Percentiles rank a stretch among this genome's conserved stretches.
phyloP scores from a whole-genome alignment of 345 rosid species.

The Salix koriyanagi region DNA sequence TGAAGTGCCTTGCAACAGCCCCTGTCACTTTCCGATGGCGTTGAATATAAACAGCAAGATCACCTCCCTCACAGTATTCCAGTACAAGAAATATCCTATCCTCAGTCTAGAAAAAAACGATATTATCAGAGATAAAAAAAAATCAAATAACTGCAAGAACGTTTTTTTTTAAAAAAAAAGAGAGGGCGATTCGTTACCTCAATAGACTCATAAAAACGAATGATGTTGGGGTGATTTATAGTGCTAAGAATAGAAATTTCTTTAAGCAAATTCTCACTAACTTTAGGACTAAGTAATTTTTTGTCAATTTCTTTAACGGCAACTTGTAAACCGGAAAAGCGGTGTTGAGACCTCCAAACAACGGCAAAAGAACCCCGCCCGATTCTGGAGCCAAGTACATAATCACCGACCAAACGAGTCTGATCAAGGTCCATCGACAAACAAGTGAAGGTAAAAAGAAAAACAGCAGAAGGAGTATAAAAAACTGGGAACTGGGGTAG shows the following conservation, averaged over 20 bases:
- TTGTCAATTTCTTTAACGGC: constrained; percentile 79
- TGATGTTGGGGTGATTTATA: constrained; percentile 62
- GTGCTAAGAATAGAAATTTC: constrained; percentile 78
- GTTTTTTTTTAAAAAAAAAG: not conserved
- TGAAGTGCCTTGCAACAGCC: constrained; percentile 67
- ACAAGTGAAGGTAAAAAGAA: not conserved
- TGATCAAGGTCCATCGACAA: constrained; percentile 40
- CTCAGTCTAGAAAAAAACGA: constrained; percentile 34
- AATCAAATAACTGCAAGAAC: not conserved
- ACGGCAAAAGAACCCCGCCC: constrained; percentile 81
- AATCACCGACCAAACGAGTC: constrained; percentile 55
- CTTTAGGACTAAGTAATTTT: constrained; percentile 54
- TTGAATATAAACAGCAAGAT: constrained; percentile 62
- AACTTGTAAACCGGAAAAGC: constrained; percentile 46
- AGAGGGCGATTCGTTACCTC: constrained; percentile 3
- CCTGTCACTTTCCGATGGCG: constrained; percentile 61
- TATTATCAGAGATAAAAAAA: not conserved
- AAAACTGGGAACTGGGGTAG: not conserved
- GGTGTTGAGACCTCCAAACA: constrained; percentile 63
- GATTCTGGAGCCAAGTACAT: constrained; percentile 57
- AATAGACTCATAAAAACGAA: constrained; percentile 23
- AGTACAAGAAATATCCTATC: constrained; percentile 63
- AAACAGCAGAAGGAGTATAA: not conserved
- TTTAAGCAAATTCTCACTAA: constrained; percentile 58
- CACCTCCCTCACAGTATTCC: constrained; percentile 90